phyloP scores from a whole-genome alignment of 2,329 filamentous ascomycete genomes.

The Fusarium citri region DNA sequence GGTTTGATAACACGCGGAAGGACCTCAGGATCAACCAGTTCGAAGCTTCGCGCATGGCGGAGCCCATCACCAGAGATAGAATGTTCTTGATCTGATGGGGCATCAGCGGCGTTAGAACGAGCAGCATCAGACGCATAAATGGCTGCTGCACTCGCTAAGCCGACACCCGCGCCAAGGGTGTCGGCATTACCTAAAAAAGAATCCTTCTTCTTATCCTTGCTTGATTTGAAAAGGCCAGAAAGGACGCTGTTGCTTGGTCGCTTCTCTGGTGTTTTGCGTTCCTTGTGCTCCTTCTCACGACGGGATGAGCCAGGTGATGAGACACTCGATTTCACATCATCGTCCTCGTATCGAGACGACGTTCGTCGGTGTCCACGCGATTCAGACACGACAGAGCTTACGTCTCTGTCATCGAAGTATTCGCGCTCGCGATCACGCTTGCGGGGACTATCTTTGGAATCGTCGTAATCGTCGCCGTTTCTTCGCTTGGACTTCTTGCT shows the following conservation, averaged over 20 bases:
- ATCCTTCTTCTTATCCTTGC: conserved; percentile 57
- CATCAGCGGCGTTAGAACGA: conserved; percentile 61
- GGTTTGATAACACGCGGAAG: conserved; percentile 69
- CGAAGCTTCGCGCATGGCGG: conserved; percentile 44
- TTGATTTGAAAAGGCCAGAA: conserved; percentile 62
- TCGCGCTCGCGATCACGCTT: conserved; percentile 51
- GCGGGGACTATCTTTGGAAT: conserved; percentile 53
- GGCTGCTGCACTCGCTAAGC: conserved; percentile 65
- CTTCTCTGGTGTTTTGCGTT: conserved; percentile 52
- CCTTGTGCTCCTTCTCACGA: conserved; percentile 49
- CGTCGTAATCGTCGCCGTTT: conserved; percentile 52
- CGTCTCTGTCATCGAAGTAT: conserved; percentile 59
- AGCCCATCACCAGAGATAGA: conserved; percentile 41
- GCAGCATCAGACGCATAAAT: conserved; percentile 54
- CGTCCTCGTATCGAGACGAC: conserved; percentile 56
- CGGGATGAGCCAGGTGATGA: conserved; percentile 52
- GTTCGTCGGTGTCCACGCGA: conserved; percentile 49
- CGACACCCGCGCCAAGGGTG: conserved; percentile 77
- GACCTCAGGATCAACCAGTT: conserved; percentile 68
- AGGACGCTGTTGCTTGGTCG: conserved; percentile 58
- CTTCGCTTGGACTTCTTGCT: conserved; percentile 56
- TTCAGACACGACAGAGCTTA: conserved; percentile 63
- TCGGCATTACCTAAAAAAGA: conserved; percentile 80
- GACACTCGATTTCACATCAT: conserved; percentile 60
- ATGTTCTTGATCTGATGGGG: conserved; percentile 55